These are phyloP conservation scores for Citrus maxima DNA, from an alignment of 345 rosid genomes.

Conservation along the genomic window DNA sequence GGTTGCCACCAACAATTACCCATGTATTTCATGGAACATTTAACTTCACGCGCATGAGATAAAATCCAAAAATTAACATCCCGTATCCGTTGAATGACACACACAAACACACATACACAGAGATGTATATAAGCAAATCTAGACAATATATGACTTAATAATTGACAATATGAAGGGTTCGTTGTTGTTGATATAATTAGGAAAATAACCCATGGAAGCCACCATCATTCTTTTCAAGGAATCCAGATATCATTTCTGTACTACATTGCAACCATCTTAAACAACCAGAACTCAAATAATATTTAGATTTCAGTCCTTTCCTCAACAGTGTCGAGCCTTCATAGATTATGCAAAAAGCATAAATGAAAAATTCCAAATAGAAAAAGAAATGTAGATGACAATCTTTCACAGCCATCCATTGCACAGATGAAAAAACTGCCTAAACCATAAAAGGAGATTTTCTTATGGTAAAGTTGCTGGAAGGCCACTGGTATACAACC, in stretches of 20 bases:
- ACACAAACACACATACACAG: not conserved
- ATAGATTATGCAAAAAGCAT: not conserved
- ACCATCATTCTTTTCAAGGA: not conserved
- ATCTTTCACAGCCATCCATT: not conserved
- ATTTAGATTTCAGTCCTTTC: not conserved
- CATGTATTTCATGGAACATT: not conserved
- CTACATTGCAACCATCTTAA: not conserved
- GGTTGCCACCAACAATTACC: not conserved
- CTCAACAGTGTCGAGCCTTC: not conserved
- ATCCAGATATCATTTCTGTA: not conserved
- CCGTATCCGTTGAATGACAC: not conserved
- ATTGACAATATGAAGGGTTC: constrained; percentile 7
- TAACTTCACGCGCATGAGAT: not conserved
- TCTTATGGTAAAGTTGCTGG: constrained; percentile 9
- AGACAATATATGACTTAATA: not conserved
- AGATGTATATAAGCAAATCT: not conserved
- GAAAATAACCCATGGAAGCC: not conserved
- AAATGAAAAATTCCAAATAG: not conserved
- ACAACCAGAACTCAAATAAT: not conserved
- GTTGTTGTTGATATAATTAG: not conserved
- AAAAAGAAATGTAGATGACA: not conserved
- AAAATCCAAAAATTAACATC: not conserved
- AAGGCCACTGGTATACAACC: constrained; percentile 4
- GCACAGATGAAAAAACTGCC: not conserved
- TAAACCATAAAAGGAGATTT: constrained; percentile 1